Evolutionary conservation across 2,329 filamentous ascomycete genomes (phyloP).

Genomic region (Bipolaris victoriae): DNA sequence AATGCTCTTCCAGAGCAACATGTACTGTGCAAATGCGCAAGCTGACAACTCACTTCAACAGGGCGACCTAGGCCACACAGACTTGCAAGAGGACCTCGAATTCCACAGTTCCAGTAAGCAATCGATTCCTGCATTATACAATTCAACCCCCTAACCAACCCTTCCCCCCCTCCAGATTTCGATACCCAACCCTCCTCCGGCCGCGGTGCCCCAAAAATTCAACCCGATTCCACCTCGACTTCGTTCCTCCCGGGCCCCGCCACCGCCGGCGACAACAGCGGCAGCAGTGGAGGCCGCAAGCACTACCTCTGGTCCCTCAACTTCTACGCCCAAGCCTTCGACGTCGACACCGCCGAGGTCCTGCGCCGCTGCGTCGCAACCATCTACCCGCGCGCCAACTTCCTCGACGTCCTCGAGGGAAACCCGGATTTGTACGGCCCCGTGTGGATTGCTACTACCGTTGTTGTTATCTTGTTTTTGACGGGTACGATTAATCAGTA

Average conservation of each 20-base stretch:
- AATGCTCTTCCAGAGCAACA: background rate
- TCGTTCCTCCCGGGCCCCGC: conserved; percentile 48
- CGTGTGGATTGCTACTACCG: conserved; percentile 98
- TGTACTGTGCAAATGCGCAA: background rate
- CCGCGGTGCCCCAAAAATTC: conserved; percentile 51
- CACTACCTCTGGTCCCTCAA: conserved; percentile 89
- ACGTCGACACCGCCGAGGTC: conserved; percentile 93
- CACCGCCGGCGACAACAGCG: conserved; percentile 16
- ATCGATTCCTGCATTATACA: too few species aligned
- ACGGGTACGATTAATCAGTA: conserved; percentile 96
- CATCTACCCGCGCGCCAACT: conserved; percentile 90
- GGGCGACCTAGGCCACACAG: conserved; percentile 97
- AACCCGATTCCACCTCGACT: conserved; percentile 47
- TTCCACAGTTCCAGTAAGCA: conserved; percentile 84
- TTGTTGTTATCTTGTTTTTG: conserved; percentile 92
- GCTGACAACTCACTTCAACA: conserved; percentile 48
- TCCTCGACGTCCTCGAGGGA: conserved; percentile 94
- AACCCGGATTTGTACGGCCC: conserved; percentile 97
- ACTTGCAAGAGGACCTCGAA: conserved; percentile 98
- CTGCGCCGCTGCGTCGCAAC: conserved; percentile 84
- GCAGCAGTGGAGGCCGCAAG: conserved; percentile 59
- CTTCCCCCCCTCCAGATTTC: conserved; percentile 63
- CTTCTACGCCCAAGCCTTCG: conserved; percentile 98
- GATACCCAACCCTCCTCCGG: conserved; percentile 59
- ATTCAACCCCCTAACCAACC: background rate